Percentiles rank a stretch among this genome's conserved stretches.
phyloP scores from a whole-genome alignment of 73 alveolate genomes.

The Effrenium voratum region DNA sequence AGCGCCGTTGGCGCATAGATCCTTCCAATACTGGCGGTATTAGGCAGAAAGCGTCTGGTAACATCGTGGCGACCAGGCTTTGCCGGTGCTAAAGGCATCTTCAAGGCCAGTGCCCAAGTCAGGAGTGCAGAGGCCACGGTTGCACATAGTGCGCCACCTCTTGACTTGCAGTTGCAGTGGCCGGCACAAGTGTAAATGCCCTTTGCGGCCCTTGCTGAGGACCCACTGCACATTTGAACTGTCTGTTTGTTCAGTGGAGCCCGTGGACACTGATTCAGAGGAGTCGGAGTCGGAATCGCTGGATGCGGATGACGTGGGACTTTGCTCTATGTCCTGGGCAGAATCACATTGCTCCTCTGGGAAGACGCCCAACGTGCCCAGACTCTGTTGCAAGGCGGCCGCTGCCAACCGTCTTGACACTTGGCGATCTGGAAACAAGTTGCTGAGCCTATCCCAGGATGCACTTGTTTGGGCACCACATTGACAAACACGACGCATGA shows the following conservation, averaged over 20 bases:
- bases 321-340: background rate
- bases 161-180: background rate
- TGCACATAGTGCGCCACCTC: background rate
- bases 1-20: background rate
- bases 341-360: background rate
- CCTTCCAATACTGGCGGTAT: background rate
- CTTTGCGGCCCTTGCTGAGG: slow-evolving; percentile 34
- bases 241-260: background rate
- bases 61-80: background rate
- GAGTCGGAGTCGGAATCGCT: slow-evolving; percentile 6
- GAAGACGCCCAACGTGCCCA: background rate
- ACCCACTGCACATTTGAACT: slow-evolving; percentile 6
- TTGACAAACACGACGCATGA: background rate
- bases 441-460: background rate
- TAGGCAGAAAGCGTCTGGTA: background rate
- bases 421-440: background rate
- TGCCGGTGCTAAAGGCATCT: too few relatives aligned
- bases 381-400: background rate
- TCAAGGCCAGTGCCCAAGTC: slow-evolving; percentile 3
- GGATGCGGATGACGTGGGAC: background rate
- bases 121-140: background rate
- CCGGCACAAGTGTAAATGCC: slow-evolving; percentile 1
- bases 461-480: background rate
- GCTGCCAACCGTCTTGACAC: background rate
- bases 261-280: background rate